Base-by-base conservation (phyloP, 1,139 yeast genomes). In the Spathaspora sp. region DNA sequence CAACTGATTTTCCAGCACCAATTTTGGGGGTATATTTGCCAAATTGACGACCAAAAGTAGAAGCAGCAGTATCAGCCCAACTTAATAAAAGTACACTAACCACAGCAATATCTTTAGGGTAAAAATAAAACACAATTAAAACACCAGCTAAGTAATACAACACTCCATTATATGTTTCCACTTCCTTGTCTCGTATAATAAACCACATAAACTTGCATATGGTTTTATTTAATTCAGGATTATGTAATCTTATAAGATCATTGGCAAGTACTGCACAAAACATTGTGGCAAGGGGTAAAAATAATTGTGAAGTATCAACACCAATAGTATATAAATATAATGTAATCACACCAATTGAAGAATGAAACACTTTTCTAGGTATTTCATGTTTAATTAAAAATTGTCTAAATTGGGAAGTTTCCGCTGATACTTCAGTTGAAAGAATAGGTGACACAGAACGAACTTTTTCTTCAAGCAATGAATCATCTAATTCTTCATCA, bases 61-160 rank as follows among this genome's bases (percentile, higher is more conserved):
- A 89, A 2, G 99, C 99, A 5, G 98, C 95, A 8, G 98, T 90
- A 62, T 93, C 99, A 9, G 96, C 91, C 98, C 98, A 93, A 61
- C 97, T 87, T 53, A 93, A 77, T 47, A 93, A 71, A 54, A 90
- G 72, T 7, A 89, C 82, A 24, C 96, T 77, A 72, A 90, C 74
- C 23, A 91, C 72, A 1, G 85, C 75, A 43, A 93, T 82, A 60
- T 93, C 99, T 67, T 89, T 89, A 13, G 95, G 86, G 56, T 82
- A 84, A 15, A 81, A 63, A 1, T 74, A 56, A 57, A 89, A 87
- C 4, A 91, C 89, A 50, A 88, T 68, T 26, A 83, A 70, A 45
- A 89, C 71, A 2, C 99, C 99, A 4, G 86, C 72, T 42, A 89
- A 69, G 62, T 89, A 93, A 85, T 89, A 93, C 43, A 89, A 76